These are phyloP conservation scores for Scleroderma citrinum DNA, from an alignment of 768 basidiomycete genomes.

Conservation along the genomic window DNA sequence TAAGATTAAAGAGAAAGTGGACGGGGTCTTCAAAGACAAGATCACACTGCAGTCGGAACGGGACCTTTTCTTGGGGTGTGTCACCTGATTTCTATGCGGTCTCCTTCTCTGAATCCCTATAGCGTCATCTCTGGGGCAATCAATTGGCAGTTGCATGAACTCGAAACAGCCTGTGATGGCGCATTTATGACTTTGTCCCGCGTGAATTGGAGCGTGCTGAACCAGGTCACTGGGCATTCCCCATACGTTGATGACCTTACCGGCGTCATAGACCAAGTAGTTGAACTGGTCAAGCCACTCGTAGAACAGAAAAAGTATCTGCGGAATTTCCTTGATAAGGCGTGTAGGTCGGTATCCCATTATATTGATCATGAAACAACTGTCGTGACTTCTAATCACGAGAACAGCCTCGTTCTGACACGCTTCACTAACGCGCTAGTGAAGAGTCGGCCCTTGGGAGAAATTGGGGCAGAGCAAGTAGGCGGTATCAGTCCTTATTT, in stretches of 20 bases:
- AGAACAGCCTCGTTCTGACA: conserved; percentile 74
- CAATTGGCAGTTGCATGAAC: conserved; percentile 70
- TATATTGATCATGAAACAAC: not conserved
- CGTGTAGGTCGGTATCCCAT: conserved; percentile 59
- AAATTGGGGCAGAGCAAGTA: conserved; percentile 94
- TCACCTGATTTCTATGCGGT: not conserved
- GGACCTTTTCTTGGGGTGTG: conserved; percentile 85
- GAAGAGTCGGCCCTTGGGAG: conserved; percentile 83
- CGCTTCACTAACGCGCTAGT: conserved; percentile 90
- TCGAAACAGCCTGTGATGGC: conserved; percentile 80
- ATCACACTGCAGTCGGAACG: conserved; percentile 80
- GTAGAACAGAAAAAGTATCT: conserved; percentile 95
- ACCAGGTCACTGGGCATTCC: conserved; percentile 84
- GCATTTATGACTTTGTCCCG: conserved; percentile 72
- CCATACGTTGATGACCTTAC: conserved; percentile 75
- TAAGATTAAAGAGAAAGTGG: conserved; percentile 78
- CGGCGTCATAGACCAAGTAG: conserved; percentile 65
- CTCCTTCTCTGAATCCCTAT: not conserved
- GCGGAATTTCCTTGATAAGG: conserved; percentile 90
- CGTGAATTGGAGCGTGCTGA: conserved; percentile 70
- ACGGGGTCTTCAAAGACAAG: conserved; percentile 68
- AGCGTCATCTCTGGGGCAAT: conserved; percentile 87
- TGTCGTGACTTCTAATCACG: not conserved
- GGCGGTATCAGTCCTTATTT: conserved; percentile 2
- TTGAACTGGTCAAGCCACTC: conserved; percentile 69